These are phyloP conservation scores for Mortierella sp. DNA, from an alignment of 371 early-diverging fungal genomes.

Conservation along the genomic window DNA sequence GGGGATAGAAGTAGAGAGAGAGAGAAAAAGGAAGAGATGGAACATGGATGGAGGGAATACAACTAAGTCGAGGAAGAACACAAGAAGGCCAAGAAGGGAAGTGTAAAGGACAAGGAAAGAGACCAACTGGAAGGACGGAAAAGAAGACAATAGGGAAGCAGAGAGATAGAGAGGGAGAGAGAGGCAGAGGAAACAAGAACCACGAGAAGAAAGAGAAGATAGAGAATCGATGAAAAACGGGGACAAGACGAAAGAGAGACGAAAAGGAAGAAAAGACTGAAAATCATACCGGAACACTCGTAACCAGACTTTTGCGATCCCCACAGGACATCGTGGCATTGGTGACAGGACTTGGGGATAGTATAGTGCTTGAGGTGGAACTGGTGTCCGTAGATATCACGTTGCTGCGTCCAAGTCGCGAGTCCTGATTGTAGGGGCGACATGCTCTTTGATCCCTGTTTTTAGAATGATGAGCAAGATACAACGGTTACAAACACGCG, in stretches of 20 bases:
- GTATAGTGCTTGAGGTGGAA: constrained; percentile 52
- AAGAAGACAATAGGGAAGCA: not conserved
- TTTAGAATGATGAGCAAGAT: not conserved
- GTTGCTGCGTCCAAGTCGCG: constrained; percentile 36
- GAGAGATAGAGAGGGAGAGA: not conserved
- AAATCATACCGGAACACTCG: constrained; percentile 42
- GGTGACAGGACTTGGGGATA: constrained; percentile 52
- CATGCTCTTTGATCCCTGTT: constrained; percentile 28
- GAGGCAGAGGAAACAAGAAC: not conserved
- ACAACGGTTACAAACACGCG: not conserved
- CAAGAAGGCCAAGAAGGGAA: too few species aligned
- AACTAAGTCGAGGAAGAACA: not conserved
- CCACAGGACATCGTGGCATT: constrained; percentile 57
- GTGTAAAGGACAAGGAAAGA: too few species aligned
- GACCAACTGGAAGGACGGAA: too few species aligned
- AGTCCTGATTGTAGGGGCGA: constrained; percentile 18
- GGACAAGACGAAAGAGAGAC: not conserved
- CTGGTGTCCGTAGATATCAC: constrained; percentile 47
- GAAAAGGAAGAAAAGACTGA: not conserved
- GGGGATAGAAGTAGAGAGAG: not conserved
- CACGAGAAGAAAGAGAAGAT: not conserved
- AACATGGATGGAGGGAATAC: not conserved
- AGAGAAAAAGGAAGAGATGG: not conserved
- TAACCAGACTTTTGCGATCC: constrained; percentile 58
- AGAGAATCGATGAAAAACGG: not conserved